Evolutionary conservation across 2,329 filamentous ascomycete species (phyloP), one percentile per base, ranked within the genome.

Genomic region (Nothophoma quercina): DNA sequence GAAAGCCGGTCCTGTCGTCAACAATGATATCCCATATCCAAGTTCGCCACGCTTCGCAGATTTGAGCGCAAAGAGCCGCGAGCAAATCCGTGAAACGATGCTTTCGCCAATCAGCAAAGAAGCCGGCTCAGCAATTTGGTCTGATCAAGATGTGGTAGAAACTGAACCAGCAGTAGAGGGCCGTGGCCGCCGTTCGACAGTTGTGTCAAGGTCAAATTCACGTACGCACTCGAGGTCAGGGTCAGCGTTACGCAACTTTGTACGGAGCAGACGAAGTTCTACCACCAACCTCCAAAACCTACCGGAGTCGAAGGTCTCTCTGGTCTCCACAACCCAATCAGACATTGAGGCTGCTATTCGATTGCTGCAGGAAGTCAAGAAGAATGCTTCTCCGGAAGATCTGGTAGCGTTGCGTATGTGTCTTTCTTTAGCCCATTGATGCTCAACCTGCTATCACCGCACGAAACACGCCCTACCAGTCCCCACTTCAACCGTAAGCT

Each of bases 351-450:
- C 76, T 9, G 78, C 78, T 5, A 77, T 81, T 30, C 68, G 67
- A 22, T 66, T 81, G 28, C 57, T 81, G 53, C 75, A 80, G 49
- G 74, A 81, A 60, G 68, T 81, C 51, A 78, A 77, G 63, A 80
- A 77, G 63, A 78, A 70, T 34, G 79, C 77, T 1, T 75, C 77
- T 5, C 78, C 78, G 1, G 78, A 80, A 45, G 77, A 81, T 49
- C 67, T 81, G 25, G 78, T 77, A 19, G 77, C 78, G 30, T 60
- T 77, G 26, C 70, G 71, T 74, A 67, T 60, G 70, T 67, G 15
- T n/a, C 15, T 25, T 21, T 18, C 23, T 18, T 9, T 8, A 5
- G n/a, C 15, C 8, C 1, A 3, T 33, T 9, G 13, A 16, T 16
- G 3, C 2, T 18, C 3, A 16, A 5, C 5, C 26, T 7, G n/a